phyloP scores from a whole-genome alignment of 306 rosid genomes.

The Vigna angularis region DNA sequence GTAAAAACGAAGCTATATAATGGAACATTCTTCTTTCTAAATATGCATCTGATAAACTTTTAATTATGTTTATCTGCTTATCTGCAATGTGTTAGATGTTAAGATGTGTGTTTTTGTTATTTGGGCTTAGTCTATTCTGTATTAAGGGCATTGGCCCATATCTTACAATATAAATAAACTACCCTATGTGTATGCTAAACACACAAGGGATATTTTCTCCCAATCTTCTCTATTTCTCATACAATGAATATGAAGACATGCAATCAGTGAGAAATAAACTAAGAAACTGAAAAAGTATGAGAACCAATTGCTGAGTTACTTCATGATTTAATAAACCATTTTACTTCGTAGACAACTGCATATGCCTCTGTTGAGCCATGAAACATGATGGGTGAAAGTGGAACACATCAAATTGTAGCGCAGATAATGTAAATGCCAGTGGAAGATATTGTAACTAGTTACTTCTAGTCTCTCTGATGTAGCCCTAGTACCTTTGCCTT shows the following conservation, averaged over 20 bases:
- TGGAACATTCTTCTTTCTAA: slow-evolving; percentile 2
- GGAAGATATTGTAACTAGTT: slow-evolving; percentile 32
- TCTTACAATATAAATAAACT: no score
- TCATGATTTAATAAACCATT: slow-evolving; percentile 17
- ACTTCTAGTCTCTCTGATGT: slow-evolving; percentile 7
- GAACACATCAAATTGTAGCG: slow-evolving; percentile 3
- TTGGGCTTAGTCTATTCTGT: no score
- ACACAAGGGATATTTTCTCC: no score
- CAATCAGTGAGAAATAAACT: slow-evolving; percentile 24
- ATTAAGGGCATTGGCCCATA: no score
- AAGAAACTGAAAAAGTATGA: slow-evolving; percentile 18
- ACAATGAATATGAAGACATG: not conserved
- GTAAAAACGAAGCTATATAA: slow-evolving; percentile 9
- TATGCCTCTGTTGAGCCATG: slow-evolving; percentile 4
- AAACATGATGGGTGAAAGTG: not conserved
- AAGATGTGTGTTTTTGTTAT: no score
- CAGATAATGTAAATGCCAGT: slow-evolving; percentile 5
- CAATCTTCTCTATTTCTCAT: no score
- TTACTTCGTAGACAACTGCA: not conserved
- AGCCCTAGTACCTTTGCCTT: not conserved
- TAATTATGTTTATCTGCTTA: not conserved
- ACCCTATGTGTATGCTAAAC: no score
- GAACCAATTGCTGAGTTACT: slow-evolving; percentile 5
- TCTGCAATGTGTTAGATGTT: no score
- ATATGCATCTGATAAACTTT: slow-evolving; percentile 6